Percentiles rank a stretch among this genome's conserved stretches.
phyloP scores from a whole-genome alignment of 2,329 filamentous ascomycete species.

The Fusarium keratoplasticum region DNA sequence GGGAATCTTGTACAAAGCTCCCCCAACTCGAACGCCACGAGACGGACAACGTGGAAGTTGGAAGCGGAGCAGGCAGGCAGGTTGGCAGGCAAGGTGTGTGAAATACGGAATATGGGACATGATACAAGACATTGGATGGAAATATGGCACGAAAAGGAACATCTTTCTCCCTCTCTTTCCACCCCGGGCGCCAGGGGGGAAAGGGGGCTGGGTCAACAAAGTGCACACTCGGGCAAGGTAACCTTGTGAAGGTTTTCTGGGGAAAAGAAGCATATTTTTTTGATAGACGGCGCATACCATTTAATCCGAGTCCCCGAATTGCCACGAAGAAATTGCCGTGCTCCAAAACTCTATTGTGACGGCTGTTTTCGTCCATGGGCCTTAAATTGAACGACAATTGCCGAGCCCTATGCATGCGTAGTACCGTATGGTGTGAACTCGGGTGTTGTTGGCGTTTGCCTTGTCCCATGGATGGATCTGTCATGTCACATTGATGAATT shows the following conservation, averaged over 20 bases:
- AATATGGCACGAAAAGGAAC: slow-evolving; percentile 7
- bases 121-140: slow-evolving; percentile 1
- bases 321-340: background rate
- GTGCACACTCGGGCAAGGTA: background rate
- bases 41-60: slow-evolving; percentile 4
- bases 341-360: background rate
- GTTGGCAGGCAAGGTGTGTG: background rate
- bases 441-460: background rate
- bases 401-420: background rate
- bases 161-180: slow-evolving; percentile 2
- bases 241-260: background rate
- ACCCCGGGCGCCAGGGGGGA: slow-evolving; percentile 1
- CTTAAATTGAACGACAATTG: background rate
- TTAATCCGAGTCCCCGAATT: slow-evolving; percentile 29
- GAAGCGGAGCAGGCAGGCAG: slow-evolving; percentile 13
- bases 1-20: slow-evolving; percentile 13
- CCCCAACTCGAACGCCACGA: slow-evolving; percentile 14
- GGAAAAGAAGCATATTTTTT: slow-evolving; percentile 27
- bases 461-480: background rate
- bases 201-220: background rate
- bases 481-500: background rate
- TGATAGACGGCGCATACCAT: slow-evolving; percentile 29
- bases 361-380: background rate
- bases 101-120: slow-evolving; percentile 5
- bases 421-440: background rate